Base-by-base conservation (phyloP, 257 asterid genomes). In the Solanum habrochaites region DNA sequence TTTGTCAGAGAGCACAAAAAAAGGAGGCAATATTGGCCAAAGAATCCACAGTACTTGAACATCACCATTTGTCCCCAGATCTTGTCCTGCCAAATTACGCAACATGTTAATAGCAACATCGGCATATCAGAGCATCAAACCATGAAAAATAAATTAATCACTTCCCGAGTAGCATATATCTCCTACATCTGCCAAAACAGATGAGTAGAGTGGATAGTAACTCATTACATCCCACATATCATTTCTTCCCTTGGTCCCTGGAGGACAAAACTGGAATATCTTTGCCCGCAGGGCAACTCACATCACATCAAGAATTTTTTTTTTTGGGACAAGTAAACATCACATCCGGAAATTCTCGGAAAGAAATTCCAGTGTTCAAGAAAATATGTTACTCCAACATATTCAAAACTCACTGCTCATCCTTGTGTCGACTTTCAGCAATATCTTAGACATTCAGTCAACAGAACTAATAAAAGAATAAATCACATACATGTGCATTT, bases 21-120 rank as follows among this genome's bases (percentile, higher is more conserved):
- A 88, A 82, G 87, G 77, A 72, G 91, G 82, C 81, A 45, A 87
- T 71, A 85, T 86, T 83, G 43, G 90, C 86, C 85, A 56, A 88
- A 86, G 89, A 89, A 93, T 90, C 91, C 91, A 78, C 83, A 82
- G 88, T 70, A 87, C 25, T 84, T 67, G 64, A 58, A 89, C 85
- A 87, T 96, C 91, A 96, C 99, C 99, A 95, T 88, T 92, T 91
- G 74, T 89, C 89, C 94, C 94, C 92, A 32, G 96, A 89, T 66
- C 92, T 88, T 37, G 98, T 91, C 98, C 99, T 96, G 98, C 94
- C 91, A 93, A 86, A 85, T 49, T 10, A 87, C 83, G 87, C 2
- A 87, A 82, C 7, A 39, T n/a, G 70, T 90, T 42, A 89, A 77
- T 86, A 88, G 43, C 40, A 64, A 16, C 43, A 58, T 60, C 62